Base-by-base conservation (phyloP, 768 basidiomycete genomes). In the Coprinellus aureogranulatus region DNA sequence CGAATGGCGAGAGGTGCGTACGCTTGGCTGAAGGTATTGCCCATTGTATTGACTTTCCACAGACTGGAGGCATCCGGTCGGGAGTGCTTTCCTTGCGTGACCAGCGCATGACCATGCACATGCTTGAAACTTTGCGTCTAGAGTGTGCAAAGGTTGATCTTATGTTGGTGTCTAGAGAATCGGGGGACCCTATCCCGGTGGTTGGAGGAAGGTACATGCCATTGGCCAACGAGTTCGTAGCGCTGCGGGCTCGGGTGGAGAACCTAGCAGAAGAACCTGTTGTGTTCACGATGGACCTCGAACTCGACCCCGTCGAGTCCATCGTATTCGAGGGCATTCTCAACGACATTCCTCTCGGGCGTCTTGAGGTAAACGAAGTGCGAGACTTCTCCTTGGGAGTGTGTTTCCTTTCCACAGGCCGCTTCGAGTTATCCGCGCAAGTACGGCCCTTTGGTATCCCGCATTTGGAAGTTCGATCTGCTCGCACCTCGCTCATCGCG, bases 1-100 rank as follows among this genome's bases (percentile, higher is more conserved):
- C 10, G 77, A 76, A 18, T 99, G 97, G 97, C 81, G 81, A 66
- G 97, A 98, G 83, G 95, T 93, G 58, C 58, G 82, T 54, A n/a
- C 3, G 61, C 44, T 55, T 48, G 14, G 40, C 41, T 31, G 14
- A n/a, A n/a, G n/a, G n/a, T n/a, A n/a, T 1, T n/a, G 3, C 16
- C n/a, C 37, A 26, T 23, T 40, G 26, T 26, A 20, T 20, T 48
- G 5, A 44, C 12, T 41, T n/a, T n/a, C n/a, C n/a, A 23, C 64
- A 98, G 95, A 87, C 84, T 47, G 91, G 88, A 27, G 92, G 92
- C 2, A 79, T 75, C 34, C 86, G 96, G 20, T 75, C 77, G 2
- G 96, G 96, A 4, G 81, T 84, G 57, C 73, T 98, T 34, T 88
- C 87, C 8, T 75, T 98, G 30, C 80, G 95, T 55, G 80, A 83